phyloP scores from a whole-genome alignment of 2,329 filamentous ascomycete species.

The Fusarium penzigii region DNA sequence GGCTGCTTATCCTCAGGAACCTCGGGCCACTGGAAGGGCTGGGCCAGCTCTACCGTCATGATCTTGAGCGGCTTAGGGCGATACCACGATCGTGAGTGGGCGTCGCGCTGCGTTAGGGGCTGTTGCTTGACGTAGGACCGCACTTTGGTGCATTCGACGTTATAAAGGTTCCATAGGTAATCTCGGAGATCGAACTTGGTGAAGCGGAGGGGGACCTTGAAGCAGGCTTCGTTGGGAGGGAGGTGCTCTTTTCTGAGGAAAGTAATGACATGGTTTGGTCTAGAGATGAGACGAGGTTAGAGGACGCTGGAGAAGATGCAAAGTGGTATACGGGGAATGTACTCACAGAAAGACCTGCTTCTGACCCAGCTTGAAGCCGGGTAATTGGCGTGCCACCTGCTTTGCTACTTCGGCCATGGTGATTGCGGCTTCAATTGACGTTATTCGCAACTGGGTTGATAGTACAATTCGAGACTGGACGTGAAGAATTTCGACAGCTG shows the following conservation, averaged over 20 bases:
- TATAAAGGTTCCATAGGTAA: conserved; percentile 88
- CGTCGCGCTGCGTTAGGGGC: conserved; percentile 53
- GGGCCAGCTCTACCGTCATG: conserved; percentile 89
- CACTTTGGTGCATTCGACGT: conserved; percentile 69
- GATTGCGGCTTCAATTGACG: conserved; percentile 24
- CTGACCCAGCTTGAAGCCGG: conserved; percentile 49
- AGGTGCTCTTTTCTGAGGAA: conserved; percentile 72
- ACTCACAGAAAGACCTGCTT: conserved; percentile 60
- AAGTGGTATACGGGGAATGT: neutral
- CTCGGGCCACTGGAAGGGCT: conserved; percentile 87
- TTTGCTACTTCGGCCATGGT: conserved; percentile 44
- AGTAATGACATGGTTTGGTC: conserved; percentile 79
- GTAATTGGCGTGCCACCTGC: conserved; percentile 39
- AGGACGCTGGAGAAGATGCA: neutral
- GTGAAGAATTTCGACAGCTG: conserved; percentile 33
- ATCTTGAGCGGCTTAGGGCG: conserved; percentile 77
- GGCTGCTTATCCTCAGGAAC: conserved; percentile 60
- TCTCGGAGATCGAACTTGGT: conserved; percentile 97
- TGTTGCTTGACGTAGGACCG: conserved; percentile 75
- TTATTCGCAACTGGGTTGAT: conserved; percentile 23
- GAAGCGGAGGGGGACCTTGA: conserved; percentile 87
- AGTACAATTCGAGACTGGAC: conserved; percentile 5
- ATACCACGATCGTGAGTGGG: conserved; percentile 58
- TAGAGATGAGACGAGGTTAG: conserved; percentile 37
- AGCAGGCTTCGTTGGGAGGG: conserved; percentile 80